Evolutionary conservation across 805 yeast genomes (phyloP).

Genomic region (Myxozyma udenii): DNA sequence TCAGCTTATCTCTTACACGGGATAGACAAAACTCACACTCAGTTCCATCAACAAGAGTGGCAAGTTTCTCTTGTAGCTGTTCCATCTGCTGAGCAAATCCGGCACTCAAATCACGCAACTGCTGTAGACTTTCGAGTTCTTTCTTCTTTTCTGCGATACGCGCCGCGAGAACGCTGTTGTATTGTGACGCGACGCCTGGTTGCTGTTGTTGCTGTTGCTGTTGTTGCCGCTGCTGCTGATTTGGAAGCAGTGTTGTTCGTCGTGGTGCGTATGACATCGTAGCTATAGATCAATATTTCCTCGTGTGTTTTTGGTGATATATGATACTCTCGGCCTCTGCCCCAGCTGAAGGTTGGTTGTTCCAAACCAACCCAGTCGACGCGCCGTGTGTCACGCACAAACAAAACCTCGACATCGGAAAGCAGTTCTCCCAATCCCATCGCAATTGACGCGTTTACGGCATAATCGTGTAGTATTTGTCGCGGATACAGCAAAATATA

Average conservation of each 20-base stretch:
- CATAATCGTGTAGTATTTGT: no score
- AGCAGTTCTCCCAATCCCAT: no score
- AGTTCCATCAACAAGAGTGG: conserved; percentile 25
- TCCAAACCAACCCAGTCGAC: no score
- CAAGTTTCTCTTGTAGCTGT: conserved; percentile 17
- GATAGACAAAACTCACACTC: conserved; percentile 13
- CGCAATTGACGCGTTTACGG: no score
- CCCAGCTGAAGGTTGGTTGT: no score
- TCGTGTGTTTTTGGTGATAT: neutral
- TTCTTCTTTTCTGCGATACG: conserved; percentile 24
- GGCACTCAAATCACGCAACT: conserved; percentile 24
- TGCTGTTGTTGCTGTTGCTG: conserved; percentile 14
- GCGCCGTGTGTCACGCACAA: no score
- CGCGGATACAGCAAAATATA: no score
- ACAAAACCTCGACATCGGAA: no score
- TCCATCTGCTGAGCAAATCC: conserved; percentile 23
- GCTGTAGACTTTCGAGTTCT: conserved; percentile 21
- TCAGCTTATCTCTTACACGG: neutral
- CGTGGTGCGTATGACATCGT: conserved; percentile 24
- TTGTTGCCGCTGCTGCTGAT: conserved; percentile 2
- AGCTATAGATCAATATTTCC: no score
- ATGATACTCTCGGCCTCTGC: no score
- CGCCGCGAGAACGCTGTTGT: conserved; percentile 16
- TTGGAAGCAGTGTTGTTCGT: conserved; percentile 25
- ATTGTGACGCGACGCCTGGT: conserved; percentile 7